phyloP scores from a whole-genome alignment of 352 stramenopile species.

The Phytophthora ohioensis region DNA sequence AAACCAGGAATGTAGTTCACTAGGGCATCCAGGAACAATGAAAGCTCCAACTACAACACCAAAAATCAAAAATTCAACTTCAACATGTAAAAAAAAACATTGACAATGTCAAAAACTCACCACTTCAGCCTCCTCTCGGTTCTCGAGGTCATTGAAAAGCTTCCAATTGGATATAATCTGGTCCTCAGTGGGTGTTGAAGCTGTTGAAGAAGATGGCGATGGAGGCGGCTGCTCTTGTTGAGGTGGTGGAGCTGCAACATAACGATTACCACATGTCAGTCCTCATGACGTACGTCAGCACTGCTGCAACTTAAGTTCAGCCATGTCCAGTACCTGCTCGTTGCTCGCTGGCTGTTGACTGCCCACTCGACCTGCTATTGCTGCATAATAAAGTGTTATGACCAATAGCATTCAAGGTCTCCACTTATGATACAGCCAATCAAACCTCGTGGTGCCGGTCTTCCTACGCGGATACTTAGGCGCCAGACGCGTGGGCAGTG shows the following conservation, averaged over 20 bases:
- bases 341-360: slow-evolving; percentile 30
- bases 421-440: not conserved
- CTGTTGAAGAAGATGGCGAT: slow-evolving; percentile 41
- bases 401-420: slow-evolving; percentile 6
- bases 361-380: slow-evolving; percentile 16
- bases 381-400: slow-evolving; percentile 20
- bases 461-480: slow-evolving; percentile 34
- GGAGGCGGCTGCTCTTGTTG: slow-evolving; percentile 20
- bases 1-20: slow-evolving; percentile 82
- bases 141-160: slow-evolving; percentile 89
- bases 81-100: slow-evolving; percentile 7
- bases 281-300: not conserved
- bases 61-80: not conserved
- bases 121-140: slow-evolving; percentile 84
- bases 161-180: slow-evolving; percentile 87
- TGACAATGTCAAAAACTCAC: slow-evolving; percentile 41
- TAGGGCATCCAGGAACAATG: slow-evolving; percentile 78
- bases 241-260: slow-evolving; percentile 22
- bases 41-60: slow-evolving; percentile 68
- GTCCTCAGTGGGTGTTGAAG: slow-evolving; percentile 55
- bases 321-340: slow-evolving; percentile 15
- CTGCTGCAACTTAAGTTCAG: slow-evolving; percentile 11
- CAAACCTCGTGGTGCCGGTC: slow-evolving; percentile 23
- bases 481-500: slow-evolving; percentile 31
- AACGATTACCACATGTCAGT: slow-evolving; percentile 4